Evolutionary conservation across 2,329 filamentous ascomycete genomes (phyloP).

Genomic region (Aspergillus tamarii): DNA sequence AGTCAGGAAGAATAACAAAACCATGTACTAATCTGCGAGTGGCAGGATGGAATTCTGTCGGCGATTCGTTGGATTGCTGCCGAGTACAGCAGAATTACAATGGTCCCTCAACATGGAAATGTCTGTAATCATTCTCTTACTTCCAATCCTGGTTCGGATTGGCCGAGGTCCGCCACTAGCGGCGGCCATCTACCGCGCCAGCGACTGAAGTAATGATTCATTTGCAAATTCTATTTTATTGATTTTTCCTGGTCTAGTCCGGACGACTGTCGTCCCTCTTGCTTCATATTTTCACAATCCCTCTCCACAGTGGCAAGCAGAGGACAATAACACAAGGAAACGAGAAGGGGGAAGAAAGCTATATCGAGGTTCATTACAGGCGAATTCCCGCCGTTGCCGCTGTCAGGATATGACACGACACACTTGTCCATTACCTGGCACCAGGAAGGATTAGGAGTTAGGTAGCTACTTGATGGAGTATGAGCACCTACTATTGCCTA

Average conservation of each 20-base stretch:
- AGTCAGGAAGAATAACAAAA: slow-evolving; percentile 1
- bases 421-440: neutral
- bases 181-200: slow-evolving; percentile 5
- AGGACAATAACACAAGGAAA: neutral
- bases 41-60: neutral
- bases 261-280: slow-evolving; percentile 9
- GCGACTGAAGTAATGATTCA: slow-evolving; percentile 8
- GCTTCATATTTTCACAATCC: neutral
- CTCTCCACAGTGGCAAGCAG: slow-evolving; percentile 9
- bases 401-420: neutral
- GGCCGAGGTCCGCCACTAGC: slow-evolving; percentile 6
- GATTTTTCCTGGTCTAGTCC: neutral
- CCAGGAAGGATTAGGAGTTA: slow-evolving; percentile 4
- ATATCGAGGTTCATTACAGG: neutral
- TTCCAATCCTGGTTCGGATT: slow-evolving; percentile 1
- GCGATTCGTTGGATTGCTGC: neutral
- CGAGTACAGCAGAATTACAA: neutral
- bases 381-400: slow-evolving; percentile 5
- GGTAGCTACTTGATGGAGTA: slow-evolving; percentile 5
- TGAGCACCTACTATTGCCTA: slow-evolving; percentile 1
- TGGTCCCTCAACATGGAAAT: neutral
- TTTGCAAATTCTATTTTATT: slow-evolving; percentile 7
- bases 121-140: neutral
- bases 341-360: neutral
- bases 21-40: neutral